Base-by-base conservation (phyloP, 345 rosid genomes). In the Citrus unshiu region DNA sequence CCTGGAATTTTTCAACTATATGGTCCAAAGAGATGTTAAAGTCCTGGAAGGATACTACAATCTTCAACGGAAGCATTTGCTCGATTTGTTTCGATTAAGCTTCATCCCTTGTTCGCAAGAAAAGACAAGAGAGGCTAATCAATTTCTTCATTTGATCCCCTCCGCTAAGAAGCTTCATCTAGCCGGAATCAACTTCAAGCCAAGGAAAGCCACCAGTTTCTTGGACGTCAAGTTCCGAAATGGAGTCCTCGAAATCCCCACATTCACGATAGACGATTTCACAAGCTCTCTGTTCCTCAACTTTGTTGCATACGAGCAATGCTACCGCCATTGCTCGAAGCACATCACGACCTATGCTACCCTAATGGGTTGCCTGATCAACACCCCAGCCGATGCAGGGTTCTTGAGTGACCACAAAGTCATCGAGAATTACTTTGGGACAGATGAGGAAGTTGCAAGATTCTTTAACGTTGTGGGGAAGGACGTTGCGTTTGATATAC, bases 291-390 rank as follows among this genome's bases (percentile, higher is more conserved):
- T 88, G 19, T 75, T 90, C 68, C 86, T 89, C 25, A 92, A 91
- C n/a, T 84, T 82, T 24, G 87, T 89, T 7, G 90, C 92, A 0
- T 88, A 80, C 35, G 90, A 91, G 72, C 97, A 88, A 63, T 85
- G 91, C 32, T 85, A 87, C 61, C 76, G 75, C 60, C 85, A 86
- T 54, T 74, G 85, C 56, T 70, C 90, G 6, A 85, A 82, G 74
- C 81, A 89, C 81, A 57, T 92, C 73, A 92, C 91, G 0, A 80
- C 86, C 34, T 91, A 89, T 25, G 88, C 84, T 1, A 80, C 83
- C 66, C 84, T 92, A 78, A 82, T 92, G 89, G 87, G 87, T 6
- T 85, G 88, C 75, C 88, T 91, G 16, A 80, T 89, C 69, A 89
- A 85, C 76, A 76, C 85, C 2, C 84, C 88, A 1, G 32, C 39